Evolutionary conservation across 805 yeast species (phyloP).

Genomic region (Debaryomyces prosopidis): DNA sequence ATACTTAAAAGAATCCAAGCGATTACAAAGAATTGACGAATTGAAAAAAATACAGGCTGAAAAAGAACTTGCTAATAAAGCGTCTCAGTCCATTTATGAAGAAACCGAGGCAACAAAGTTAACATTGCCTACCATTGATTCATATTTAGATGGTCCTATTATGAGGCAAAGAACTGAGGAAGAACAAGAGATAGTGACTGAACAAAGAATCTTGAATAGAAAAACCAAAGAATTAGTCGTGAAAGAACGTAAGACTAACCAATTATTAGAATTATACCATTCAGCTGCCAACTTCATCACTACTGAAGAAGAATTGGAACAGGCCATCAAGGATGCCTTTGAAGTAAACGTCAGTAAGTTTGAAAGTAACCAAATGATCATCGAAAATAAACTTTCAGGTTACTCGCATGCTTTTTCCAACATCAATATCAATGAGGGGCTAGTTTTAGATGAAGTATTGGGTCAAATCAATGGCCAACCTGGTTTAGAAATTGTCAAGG

Average conservation of each 20-base stretch:
- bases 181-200: conserved; percentile 55
- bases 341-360: conserved; percentile 38
- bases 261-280: conserved; percentile 71
- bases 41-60: conserved; percentile 25
- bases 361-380: conserved; percentile 31
- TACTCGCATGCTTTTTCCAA: conserved; percentile 27
- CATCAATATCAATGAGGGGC: conserved; percentile 29
- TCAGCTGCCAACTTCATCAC: conserved; percentile 68
- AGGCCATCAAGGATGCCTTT: conserved; percentile 59
- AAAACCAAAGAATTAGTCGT: conserved; percentile 51
- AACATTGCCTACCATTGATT: conserved; percentile 80
- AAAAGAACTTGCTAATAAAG: conserved; percentile 23
- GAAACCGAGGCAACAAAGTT: conserved; percentile 56
- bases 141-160: conserved; percentile 64
- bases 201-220: conserved; percentile 71
- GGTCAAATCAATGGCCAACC: conserved; percentile 45
- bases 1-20: conserved; percentile 52
- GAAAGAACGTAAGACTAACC: conserved; percentile 53
- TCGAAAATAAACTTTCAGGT: conserved; percentile 38
- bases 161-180: conserved; percentile 72
- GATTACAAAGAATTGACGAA: conserved; percentile 40
- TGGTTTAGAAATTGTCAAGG: conserved; percentile 39
- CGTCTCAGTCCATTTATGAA: conserved; percentile 32
- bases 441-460: conserved; percentile 35
- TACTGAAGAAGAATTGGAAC: conserved; percentile 64